Evolutionary conservation across 1,139 yeast species (phyloP), one percentile per base, ranked within the genome.

Genomic region (Candida glucosophila): DNA sequence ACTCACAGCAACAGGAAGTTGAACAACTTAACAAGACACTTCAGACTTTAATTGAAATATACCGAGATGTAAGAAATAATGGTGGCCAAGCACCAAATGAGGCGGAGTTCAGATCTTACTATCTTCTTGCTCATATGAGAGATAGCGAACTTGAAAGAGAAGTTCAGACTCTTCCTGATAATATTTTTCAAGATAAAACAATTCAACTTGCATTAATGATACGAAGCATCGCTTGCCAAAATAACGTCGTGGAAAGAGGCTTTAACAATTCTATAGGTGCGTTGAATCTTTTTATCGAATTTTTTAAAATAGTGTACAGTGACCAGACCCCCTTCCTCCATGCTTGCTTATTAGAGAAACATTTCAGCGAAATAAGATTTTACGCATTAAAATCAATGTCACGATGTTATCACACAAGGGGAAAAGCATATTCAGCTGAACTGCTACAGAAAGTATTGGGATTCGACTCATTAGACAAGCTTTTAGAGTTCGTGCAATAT

Each of bases 1-100:
- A 79, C 46, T 86, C 95, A 5, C 83, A 82, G 40, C 98, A 92
- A 48, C 98, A 90, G 48, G 98, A 92, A 52, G 48, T 90, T 19
- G 98, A 92, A 48, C 98, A 92, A 48, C 70, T 90, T 45, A 86
- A 85, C 47, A 92, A 92, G 46, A 83, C 96, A 0, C 52, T 92
- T 22, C 95, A 90, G 44, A 82, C 98, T 0, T 60, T 92, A 20
- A 70, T 83, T 11, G 96, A 92, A 47, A 81, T 86, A 41, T 92
- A 92, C 43, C 74, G 76, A 30, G 95, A 83, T 41, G 77, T 80
- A 6, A 58, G 94, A 24, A 69, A 75, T 20, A 67, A 70, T 34
- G 90, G 86, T 2, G 76, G 83, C 0, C 44, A 33, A 11, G 71
- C 82, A 28, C 86, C 92, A 0, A 80, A 81, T 40, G 98, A 92